phyloP scores from a whole-genome alignment of 345 rosid species.

The Euphorbia pulcherrima region DNA sequence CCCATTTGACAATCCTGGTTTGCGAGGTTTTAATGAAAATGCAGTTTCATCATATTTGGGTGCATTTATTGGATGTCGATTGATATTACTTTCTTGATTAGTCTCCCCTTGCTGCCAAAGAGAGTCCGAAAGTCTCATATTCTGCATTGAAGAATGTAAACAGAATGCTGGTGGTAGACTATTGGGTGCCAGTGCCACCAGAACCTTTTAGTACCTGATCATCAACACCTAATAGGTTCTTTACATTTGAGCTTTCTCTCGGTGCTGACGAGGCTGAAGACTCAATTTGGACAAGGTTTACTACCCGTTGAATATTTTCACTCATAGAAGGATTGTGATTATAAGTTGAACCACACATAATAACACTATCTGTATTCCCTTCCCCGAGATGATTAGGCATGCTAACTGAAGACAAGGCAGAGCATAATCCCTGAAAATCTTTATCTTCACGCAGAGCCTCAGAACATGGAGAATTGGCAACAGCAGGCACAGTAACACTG shows the following conservation, averaged over 20 bases:
- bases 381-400: constrained; percentile 10
- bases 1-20: constrained; percentile 8
- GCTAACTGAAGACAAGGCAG: constrained; percentile 23
- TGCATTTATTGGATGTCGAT: background rate
- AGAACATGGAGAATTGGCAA: constrained; percentile 7
- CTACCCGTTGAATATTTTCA: constrained; percentile 18
- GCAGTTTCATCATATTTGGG: constrained; percentile 1
- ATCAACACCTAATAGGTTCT: constrained; percentile 34
- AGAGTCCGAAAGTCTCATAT: background rate
- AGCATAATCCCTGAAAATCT: constrained; percentile 24
- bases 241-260: constrained; percentile 26
- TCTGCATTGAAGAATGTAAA: constrained; percentile 9
- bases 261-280: constrained; percentile 25
- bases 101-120: constrained; percentile 11
- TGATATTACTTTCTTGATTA: background rate
- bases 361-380: constrained; percentile 11
- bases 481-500: constrained; percentile 7
- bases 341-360: constrained; percentile 15
- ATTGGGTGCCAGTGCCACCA: constrained; percentile 21
- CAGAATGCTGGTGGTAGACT: constrained; percentile 16
- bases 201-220: constrained; percentile 30
- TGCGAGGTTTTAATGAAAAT: constrained; percentile 4
- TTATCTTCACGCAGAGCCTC: constrained; percentile 13
- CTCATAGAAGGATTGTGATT: constrained; percentile 5
- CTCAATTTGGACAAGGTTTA: constrained; percentile 22